Evolutionary conservation across 2,329 filamentous ascomycete species (phyloP).

Genomic region (Cladosporium oxysporum): DNA sequence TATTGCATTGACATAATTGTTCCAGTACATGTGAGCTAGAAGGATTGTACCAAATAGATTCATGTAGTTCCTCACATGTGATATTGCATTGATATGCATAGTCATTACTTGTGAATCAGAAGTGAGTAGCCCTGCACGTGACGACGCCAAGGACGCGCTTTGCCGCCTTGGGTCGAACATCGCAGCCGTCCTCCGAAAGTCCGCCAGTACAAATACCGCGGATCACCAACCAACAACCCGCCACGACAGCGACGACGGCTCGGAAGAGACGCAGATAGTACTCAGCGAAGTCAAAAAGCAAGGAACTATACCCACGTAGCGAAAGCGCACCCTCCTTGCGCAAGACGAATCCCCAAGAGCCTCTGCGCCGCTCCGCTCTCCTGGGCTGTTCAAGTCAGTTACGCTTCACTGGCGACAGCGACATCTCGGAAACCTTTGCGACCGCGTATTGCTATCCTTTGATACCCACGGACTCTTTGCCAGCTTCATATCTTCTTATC

Average conservation of each 20-base stretch:
- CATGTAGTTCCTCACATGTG: background rate
- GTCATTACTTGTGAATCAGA: background rate
- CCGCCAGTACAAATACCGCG: conserved; percentile 18
- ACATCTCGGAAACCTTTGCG: conserved; percentile 5
- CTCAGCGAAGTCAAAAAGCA: conserved; percentile 8
- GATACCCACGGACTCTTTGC: background rate
- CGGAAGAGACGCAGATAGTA: conserved; percentile 15
- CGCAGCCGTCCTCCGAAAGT: conserved; percentile 14
- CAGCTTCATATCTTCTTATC: background rate
- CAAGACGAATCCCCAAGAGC: background rate
- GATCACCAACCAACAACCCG: conserved; percentile 17
- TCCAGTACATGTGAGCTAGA: background rate
- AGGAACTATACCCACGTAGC: conserved; percentile 17
- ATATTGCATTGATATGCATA: background rate
- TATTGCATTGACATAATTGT: background rate
- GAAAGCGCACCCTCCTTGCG: conserved; percentile 10
- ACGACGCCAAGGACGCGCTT: conserved; percentile 11
- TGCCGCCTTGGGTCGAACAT: conserved; percentile 14
- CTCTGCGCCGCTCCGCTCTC: conserved; percentile 6
- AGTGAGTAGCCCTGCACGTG: conserved; percentile 2
- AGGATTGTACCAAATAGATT: background rate
- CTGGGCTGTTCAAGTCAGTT: background rate
- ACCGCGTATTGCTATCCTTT: background rate
- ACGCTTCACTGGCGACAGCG: conserved; percentile 4
- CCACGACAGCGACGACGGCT: conserved; percentile 13